Percentiles rank a stretch among this genome's conserved stretches.
These are phyloP conservation scores for Serpula lacrymans DNA, from an alignment of 768 basidiomycete species.

Conservation along the genomic window DNA sequence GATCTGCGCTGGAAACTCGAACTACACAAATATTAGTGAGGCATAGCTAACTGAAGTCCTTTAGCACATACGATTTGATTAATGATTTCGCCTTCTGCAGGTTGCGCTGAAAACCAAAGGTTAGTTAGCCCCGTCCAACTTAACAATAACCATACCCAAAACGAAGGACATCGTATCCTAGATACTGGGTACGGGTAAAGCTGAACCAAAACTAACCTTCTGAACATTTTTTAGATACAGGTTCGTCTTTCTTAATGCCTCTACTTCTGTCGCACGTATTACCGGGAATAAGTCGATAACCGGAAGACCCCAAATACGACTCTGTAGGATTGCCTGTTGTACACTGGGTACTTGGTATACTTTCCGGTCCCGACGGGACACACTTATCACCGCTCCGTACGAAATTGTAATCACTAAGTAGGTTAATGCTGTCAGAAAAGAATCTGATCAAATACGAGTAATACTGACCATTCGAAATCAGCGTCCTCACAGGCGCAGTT, in stretches of 20 bases:
- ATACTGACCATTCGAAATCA: conserved; percentile 87
- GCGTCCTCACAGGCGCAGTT: conserved; percentile 78
- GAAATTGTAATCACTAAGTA: conserved; percentile 82
- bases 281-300: conserved; percentile 89
- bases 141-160: conserved; percentile 1
- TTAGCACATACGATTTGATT: conserved; percentile 62
- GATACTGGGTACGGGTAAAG: neutral
- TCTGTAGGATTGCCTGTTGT: conserved; percentile 43
- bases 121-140: too few relatives aligned
- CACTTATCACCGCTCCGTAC: conserved; percentile 73
- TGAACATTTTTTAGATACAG: conserved; percentile 71
- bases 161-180: neutral
- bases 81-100: conserved; percentile 70
- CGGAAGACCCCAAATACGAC: conserved; percentile 83
- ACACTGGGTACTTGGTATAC: conserved; percentile 76
- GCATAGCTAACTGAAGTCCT: neutral
- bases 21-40: conserved; percentile 38
- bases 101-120: conserved; percentile 56
- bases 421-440: too few relatives aligned
- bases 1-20: conserved; percentile 61
- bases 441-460: conserved; percentile 5
- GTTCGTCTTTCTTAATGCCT: conserved; percentile 68
- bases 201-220: conserved; percentile 43
- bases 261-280: conserved; percentile 69
- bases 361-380: conserved; percentile 83